phyloP scores from a whole-genome alignment of 768 basidiomycete species.

The Suillus discolor region DNA sequence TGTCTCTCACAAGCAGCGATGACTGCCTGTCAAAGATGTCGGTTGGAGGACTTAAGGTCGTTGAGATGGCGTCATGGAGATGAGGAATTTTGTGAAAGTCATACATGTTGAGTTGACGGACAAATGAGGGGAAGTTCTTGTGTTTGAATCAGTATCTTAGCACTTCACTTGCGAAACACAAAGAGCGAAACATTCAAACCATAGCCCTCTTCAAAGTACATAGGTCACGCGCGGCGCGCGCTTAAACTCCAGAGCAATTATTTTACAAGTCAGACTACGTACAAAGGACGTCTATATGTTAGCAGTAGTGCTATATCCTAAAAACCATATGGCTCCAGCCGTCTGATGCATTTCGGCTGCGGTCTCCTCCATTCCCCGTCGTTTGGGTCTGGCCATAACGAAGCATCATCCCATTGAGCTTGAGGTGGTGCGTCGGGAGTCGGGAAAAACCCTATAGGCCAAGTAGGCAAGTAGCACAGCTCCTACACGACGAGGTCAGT shows the following conservation, averaged over 20 bases:
- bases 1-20: no score
- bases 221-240: background rate
- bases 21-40: no score
- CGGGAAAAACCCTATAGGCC: constrained; percentile 16
- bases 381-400: background rate
- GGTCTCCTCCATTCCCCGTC: constrained; percentile 26
- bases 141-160: no score
- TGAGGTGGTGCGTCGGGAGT: background rate
- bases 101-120: no score
- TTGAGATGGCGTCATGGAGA: no score
- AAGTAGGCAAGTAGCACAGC: constrained; percentile 30
- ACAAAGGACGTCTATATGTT: background rate
- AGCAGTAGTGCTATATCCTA: background rate
- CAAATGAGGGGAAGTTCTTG: no score
- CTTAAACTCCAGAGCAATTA: background rate
- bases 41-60: no score
- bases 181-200: no score
- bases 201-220: background rate
- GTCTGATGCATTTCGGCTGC: constrained; percentile 24
- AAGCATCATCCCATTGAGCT: background rate
- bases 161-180: no score
- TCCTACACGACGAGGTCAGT: constrained; percentile 16
- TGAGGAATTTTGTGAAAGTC: no score
- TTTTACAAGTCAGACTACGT: background rate
- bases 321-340: constrained; percentile 14